Evolutionary conservation across 192 early-diverging fungal species (phyloP).

Genomic region (Coemansia sp.): DNA sequence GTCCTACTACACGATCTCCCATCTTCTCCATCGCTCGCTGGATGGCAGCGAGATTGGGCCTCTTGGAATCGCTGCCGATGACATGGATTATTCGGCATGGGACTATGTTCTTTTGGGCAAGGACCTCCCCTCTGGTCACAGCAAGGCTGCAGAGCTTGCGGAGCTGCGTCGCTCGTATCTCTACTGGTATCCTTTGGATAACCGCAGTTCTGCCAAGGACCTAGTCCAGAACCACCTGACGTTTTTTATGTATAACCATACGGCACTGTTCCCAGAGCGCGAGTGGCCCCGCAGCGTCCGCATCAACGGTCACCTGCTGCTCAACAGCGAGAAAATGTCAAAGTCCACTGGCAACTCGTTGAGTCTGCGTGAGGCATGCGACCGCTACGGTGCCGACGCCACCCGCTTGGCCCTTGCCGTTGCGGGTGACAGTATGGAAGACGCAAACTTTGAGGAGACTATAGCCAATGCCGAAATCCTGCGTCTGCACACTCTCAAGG

Average conservation of each 20-base stretch:
- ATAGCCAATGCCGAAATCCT: conserved; percentile 96
- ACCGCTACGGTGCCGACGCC: conserved; percentile 93
- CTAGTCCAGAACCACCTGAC: conserved; percentile 97
- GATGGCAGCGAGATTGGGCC: conserved; percentile 78
- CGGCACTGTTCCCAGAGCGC: conserved; percentile 87
- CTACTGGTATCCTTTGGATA: conserved; percentile 97
- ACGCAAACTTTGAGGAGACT: conserved; percentile 96
- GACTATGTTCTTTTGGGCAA: conserved; percentile 83
- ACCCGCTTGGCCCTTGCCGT: conserved; percentile 93
- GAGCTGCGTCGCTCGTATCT: conserved; percentile 84
- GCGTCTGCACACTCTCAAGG: conserved; percentile 81
- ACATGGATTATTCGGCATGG: conserved; percentile 93
- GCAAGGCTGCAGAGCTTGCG: conserved; percentile 65
- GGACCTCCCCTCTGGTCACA: conserved; percentile 55
- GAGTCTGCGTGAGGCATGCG: conserved; percentile 73
- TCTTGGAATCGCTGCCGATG: conserved; percentile 71
- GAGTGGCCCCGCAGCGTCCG: conserved; percentile 88
- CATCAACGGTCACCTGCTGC: conserved; percentile 90
- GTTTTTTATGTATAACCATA: conserved; percentile 96
- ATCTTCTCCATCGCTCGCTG: conserved; percentile 83
- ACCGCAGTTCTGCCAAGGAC: conserved; percentile 96
- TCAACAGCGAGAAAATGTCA: conserved; percentile 97
- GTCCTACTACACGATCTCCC: conserved; percentile 98
- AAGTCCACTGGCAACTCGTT: conserved; percentile 98
- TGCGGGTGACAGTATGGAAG: conserved; percentile 93